Evolutionary conservation across 1,284 basidiomycete genomes (phyloP).

Genomic region (Naganishia cerealis): DNA sequence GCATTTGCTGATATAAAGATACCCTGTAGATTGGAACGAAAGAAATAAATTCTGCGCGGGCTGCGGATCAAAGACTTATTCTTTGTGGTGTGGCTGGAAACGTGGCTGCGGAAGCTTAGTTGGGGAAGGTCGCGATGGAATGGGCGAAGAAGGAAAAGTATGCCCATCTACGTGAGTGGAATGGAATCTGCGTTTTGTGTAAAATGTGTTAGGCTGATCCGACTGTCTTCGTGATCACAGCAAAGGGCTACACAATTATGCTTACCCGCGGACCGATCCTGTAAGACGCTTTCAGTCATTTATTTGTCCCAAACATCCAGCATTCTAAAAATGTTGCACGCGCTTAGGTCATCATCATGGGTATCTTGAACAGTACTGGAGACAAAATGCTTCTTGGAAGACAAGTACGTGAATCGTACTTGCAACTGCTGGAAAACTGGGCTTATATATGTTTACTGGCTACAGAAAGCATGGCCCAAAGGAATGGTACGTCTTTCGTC

Average conservation of each 20-base stretch:
- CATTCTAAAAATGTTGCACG: background rate
- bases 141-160: slow-evolving; percentile 58
- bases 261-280: slow-evolving; percentile 82
- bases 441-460: slow-evolving; percentile 30
- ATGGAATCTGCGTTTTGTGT: background rate
- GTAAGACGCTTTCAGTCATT: slow-evolving; percentile 38
- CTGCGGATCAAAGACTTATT: slow-evolving; percentile 78
- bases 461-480: slow-evolving; percentile 53
- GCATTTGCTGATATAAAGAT: slow-evolving; percentile 52
- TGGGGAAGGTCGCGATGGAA: slow-evolving; percentile 26
- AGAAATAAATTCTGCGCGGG: slow-evolving; percentile 87
- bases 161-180: slow-evolving; percentile 66
- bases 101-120: slow-evolving; percentile 61
- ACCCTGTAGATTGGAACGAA: slow-evolving; percentile 79
- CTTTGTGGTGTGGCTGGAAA: slow-evolving; percentile 96
- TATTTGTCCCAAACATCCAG: background rate
- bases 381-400: slow-evolving; percentile 83
- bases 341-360: slow-evolving; percentile 79
- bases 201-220: background rate
- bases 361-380: slow-evolving; percentile 72
- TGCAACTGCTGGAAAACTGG: too few species aligned
- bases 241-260: slow-evolving; percentile 80
- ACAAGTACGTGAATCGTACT: slow-evolving; percentile 61
- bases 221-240: slow-evolving; percentile 53
- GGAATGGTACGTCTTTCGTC: slow-evolving; percentile 44